Base-by-base conservation (phyloP, 441 rosid genomes). In the Caryocar brasiliense region DNA sequence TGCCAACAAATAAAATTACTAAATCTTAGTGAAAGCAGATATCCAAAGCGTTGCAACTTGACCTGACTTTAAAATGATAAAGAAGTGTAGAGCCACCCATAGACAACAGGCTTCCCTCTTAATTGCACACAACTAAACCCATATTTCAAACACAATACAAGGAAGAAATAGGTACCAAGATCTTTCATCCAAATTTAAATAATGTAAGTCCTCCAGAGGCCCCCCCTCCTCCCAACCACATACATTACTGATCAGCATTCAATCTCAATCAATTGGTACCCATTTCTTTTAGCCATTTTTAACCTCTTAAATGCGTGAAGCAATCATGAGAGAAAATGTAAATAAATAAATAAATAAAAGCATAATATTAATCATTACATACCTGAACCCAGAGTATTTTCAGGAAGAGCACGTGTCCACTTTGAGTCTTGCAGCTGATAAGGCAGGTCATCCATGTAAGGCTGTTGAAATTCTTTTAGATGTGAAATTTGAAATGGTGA, bases 401-500 rank as follows among this genome's bases (percentile, higher is more conserved):
- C 72, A 15, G 60, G 67, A 67, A 48, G 65, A 60, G 65, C 22
- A 44, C 43, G 19, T 15, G 72, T 27, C 30, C 23, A 33, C 51
- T 68, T 65, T 24, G 71, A 59, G 32, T 61, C 64, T 51, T 36
- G 28, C 37, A 57, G 64, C 48, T 66, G 75, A 67, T 48, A 37
- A 49, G 77, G 39, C 46, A 65, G 18, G 45, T 30, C 40, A 40
- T 75, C 81, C 64, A 51, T 23, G 64, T 64, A 66, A 12, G 77
- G 74, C 14, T 60, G 64, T 50, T 64, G 77, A 50, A 71, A 65
- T 20, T 71, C 80, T 72, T 63, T 72, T 35, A 77, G 70, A 67
- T 74, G 66, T 35, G 83, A 73, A 59, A 81, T 54, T 52, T 71
- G 77, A 54, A 85, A 73, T 14, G 88, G 91, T 19, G 98, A 85